These are phyloP conservation scores for Pouteria glomerata DNA, from an alignment of 148 eudicot species.

Conservation along the genomic window DNA sequence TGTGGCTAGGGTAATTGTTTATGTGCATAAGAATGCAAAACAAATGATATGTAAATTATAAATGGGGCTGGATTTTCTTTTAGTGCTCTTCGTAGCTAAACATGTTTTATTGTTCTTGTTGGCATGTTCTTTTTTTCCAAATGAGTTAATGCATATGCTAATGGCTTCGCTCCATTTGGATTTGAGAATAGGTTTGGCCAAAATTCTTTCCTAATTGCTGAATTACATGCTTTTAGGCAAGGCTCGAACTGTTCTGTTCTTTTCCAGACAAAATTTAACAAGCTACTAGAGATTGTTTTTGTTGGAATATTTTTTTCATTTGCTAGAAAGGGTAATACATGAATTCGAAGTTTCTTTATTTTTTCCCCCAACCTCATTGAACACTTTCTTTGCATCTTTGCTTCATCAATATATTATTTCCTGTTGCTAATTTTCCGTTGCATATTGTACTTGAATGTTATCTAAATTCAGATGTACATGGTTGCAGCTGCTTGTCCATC, in stretches of 20 bases:
- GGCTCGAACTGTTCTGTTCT: too few relatives aligned
- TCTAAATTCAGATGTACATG: neutral
- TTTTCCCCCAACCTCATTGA: neutral
- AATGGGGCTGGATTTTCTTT: too few relatives aligned
- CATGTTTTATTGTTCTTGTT: too few relatives aligned
- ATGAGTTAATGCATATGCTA: neutral
- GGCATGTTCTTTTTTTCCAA: too few relatives aligned
- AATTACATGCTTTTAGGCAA: neutral
- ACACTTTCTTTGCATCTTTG: neutral
- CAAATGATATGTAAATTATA: too few relatives aligned
- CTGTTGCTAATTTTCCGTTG: neutral
- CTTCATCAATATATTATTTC: neutral
- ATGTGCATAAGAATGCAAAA: too few relatives aligned
- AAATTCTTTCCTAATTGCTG: neutral
- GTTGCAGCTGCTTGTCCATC: constrained; percentile 30
- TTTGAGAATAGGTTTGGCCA: neutral
- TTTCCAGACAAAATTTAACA: too few relatives aligned
- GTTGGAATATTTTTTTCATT: neutral
- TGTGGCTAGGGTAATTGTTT: too few relatives aligned
- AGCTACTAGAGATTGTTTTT: neutral
- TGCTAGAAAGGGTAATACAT: neutral
- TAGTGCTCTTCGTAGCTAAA: too few relatives aligned
- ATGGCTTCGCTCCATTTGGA: neutral
- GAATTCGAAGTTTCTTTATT: neutral
- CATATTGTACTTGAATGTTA: too few relatives aligned